Base-by-base conservation (phyloP, 2,329 filamentous ascomycete genomes). In the Pseudogymnoascus sp. region DNA sequence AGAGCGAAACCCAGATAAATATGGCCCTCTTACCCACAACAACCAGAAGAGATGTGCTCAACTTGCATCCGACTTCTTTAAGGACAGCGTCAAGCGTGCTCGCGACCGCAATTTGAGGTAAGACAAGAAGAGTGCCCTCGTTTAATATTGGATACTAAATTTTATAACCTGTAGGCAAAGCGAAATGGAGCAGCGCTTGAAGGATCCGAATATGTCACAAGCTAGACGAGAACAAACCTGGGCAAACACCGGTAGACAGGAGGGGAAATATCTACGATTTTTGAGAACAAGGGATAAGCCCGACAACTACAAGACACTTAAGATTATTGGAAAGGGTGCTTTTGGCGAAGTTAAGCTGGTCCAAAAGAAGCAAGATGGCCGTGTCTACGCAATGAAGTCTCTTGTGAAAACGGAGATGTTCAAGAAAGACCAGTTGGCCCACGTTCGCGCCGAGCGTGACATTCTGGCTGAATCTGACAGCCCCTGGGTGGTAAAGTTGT, bases 371-470 rank as follows among this genome's bases (percentile, higher is more conserved):
- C 85, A 89, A 59, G 94, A 97, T 70, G 90, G 90, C 74, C 96
- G 96, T 75, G 92, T 99, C 65, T 99, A 97, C 69, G 94, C 94
- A 62, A 88, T 99, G 79, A 99, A 99, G 79, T 97, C 92, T 48
- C 80, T 99, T 66, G 90, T 99, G 74, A 99, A 99, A 80, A 91
- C 90, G 56, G 94, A 99, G 75, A 99, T 99, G 94, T 96, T 96
- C 79, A 96, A 96, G 77, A 96, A 96, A 75, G 94, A 99, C 71
- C 94, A 99, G 74, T 79, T 99, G 63, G 94, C 94, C 15, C 94
- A 99, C 76, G 94, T 99, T 62, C 91, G 95, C 65, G 92, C 94
- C 59, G 94, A 99, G 77, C 86, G 94, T 80, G 94, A 99, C 73
- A 97, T 99, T 67, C 79, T 99, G 64, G 94, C 94, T 63, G 95